These are phyloP conservation scores for Blastobotrys chiropterorum DNA, from an alignment of 805 yeast species.

Conservation along the genomic window DNA sequence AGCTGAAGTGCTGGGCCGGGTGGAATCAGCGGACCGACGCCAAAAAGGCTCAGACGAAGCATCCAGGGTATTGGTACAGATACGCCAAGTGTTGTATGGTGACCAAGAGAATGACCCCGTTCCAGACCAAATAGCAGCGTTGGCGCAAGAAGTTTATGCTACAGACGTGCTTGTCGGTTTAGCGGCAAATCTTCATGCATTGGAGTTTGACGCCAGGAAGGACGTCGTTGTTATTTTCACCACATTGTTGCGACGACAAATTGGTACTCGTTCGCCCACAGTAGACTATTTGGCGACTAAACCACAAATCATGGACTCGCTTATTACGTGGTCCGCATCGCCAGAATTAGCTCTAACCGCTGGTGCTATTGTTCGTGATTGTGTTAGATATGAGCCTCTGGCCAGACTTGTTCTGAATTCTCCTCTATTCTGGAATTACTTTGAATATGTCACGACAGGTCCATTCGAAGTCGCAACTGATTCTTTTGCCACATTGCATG, in stretches of 20 bases:
- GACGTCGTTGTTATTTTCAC: conserved; percentile 70
- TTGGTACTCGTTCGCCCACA: conserved; percentile 74
- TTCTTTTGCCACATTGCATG: conserved; percentile 71
- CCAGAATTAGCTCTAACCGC: conserved; percentile 66
- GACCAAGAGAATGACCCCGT: conserved; percentile 47
- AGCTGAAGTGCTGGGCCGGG: conserved; percentile 63
- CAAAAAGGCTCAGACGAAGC: conserved; percentile 55
- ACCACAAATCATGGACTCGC: conserved; percentile 55
- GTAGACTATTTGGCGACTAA: conserved; percentile 70
- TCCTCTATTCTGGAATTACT: conserved; percentile 72
- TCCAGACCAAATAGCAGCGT: conserved; percentile 67
- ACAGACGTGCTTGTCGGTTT: conserved; percentile 63
- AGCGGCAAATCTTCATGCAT: conserved; percentile 49
- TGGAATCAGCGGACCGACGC: conserved; percentile 34
- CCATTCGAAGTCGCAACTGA: conserved; percentile 90
- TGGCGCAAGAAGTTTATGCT: conserved; percentile 74
- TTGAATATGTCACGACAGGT: conserved; percentile 66
- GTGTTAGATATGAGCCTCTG: conserved; percentile 70
- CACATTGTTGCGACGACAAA: conserved; percentile 70
- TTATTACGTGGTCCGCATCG: conserved; percentile 68
- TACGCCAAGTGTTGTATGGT: conserved; percentile 61
- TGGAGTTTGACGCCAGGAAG: conserved; percentile 88
- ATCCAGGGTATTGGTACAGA: conserved; percentile 54
- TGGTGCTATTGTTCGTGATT: conserved; percentile 78
- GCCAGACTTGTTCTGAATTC: conserved; percentile 54